phyloP scores from a whole-genome alignment of 2,329 filamentous ascomycete genomes.

The Ploettnerulaceae sp. region DNA sequence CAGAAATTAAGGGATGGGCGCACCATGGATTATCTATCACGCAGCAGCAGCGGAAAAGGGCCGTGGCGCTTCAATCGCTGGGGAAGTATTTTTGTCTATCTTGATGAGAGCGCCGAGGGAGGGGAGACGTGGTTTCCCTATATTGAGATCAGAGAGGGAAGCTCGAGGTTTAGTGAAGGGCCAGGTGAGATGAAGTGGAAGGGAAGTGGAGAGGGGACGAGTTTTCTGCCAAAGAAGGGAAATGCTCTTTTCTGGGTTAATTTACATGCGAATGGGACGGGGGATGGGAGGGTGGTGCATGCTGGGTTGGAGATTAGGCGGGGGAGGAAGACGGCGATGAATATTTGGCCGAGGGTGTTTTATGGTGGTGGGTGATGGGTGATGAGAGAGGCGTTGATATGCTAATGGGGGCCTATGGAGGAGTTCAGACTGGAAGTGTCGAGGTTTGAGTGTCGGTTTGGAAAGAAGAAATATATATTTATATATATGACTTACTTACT shows the following conservation, averaged over 20 bases:
- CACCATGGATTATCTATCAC: not conserved
- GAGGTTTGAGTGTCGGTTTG: no score
- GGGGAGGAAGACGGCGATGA: conserved; percentile 22
- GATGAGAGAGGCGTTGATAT: no score
- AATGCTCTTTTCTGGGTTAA: conserved; percentile 24
- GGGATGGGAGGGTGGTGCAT: conserved; percentile 19
- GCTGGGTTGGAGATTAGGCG: conserved; percentile 14
- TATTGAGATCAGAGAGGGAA: conserved; percentile 3
- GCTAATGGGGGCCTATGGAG: no score
- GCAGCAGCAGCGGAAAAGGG: no score
- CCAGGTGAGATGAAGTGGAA: not conserved
- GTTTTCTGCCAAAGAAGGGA: conserved; percentile 14
- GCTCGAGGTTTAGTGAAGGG: conserved; percentile 1
- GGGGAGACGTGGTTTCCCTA: conserved; percentile 22
- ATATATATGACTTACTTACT: no score
- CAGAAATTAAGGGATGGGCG: conserved; percentile 9
- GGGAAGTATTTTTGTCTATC: conserved; percentile 19
- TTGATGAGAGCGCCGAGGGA: conserved; percentile 10
- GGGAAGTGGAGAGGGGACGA: not conserved
- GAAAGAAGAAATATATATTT: no score
- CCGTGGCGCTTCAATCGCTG: conserved; percentile 14
- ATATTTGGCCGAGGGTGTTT: conserved; percentile 21
- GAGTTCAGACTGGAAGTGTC: no score
- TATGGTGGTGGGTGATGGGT: conserved; percentile 6
- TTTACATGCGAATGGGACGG: conserved; percentile 20